A percentile compares a stretch with the other conserved stretches of the same genome.
These are phyloP conservation scores for Arthroderma uncinatum DNA, from an alignment of 2,329 filamentous ascomycete species.

Conservation along the genomic window DNA sequence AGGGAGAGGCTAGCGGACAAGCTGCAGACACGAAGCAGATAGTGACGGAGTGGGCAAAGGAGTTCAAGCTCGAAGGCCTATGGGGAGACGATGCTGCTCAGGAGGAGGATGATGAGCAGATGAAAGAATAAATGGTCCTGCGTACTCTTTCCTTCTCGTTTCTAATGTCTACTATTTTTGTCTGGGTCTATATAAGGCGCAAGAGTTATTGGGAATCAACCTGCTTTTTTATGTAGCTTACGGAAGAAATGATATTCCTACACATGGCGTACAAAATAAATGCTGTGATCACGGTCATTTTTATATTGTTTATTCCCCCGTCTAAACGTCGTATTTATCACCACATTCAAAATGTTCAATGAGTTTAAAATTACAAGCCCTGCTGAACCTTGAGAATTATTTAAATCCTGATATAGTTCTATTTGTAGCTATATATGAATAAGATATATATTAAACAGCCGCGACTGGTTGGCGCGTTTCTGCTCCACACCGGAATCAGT, in stretches of 20 bases:
- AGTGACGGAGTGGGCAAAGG: conserved; percentile 82
- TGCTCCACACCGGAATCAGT: too few relatives aligned
- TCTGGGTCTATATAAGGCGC: neutral
- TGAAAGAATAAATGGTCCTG: conserved; percentile 27
- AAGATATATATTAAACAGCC: neutral
- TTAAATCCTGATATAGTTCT: too few relatives aligned
- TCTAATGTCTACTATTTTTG: neutral
- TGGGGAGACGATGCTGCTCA: conserved; percentile 56
- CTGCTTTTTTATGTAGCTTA: neutral
- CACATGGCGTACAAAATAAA: neutral
- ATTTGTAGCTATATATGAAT: neutral
- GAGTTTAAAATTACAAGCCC: too few relatives aligned
- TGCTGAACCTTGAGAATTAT: too few relatives aligned
- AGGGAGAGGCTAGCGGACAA: neutral
- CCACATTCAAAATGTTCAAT: neutral
- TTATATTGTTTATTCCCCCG: neutral
- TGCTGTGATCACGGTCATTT: neutral
- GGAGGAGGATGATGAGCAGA: conserved; percentile 28
- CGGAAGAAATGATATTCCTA: neutral
- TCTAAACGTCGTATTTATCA: neutral
- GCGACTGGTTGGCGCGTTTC: too few relatives aligned
- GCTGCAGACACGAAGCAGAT: conserved; percentile 68
- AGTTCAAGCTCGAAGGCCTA: conserved; percentile 88
- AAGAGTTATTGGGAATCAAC: neutral
- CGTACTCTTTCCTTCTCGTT: neutral